Evolutionary conservation across 1,284 basidiomycete species (phyloP).

Genomic region (Ganoderma sp.): DNA sequence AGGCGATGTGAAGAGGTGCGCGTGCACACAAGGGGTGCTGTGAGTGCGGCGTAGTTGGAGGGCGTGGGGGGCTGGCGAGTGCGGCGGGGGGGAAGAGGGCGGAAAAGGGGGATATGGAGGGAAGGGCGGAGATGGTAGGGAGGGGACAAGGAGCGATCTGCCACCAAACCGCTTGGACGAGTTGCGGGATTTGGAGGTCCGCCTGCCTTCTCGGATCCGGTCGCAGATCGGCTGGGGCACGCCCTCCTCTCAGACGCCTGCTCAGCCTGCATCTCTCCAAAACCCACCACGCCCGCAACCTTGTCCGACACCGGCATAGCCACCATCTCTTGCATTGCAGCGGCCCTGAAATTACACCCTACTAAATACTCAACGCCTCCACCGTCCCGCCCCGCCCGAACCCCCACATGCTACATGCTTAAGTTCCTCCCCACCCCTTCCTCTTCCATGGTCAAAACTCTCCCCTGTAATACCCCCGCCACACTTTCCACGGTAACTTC

Average conservation of each 20-base stretch:
- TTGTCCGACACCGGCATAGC: constrained; percentile 15
- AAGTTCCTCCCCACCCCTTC: background rate
- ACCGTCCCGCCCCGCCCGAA: constrained; percentile 16
- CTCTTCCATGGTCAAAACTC: constrained; percentile 50
- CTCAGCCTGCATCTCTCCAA: background rate
- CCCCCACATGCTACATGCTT: background rate
- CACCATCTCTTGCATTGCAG: constrained; percentile 16
- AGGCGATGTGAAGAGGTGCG: constrained; percentile 8
- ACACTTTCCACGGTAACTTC: constrained; percentile 87
- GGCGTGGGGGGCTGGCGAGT: background rate
- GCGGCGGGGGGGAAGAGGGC: constrained; percentile 10
- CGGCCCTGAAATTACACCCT: background rate
- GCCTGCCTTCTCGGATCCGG: constrained; percentile 29
- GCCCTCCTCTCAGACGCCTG: constrained; percentile 22
- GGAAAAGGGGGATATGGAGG: constrained; percentile 10
- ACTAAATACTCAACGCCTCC: constrained; percentile 6
- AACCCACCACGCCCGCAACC: constrained; percentile 1
- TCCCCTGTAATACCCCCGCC: constrained; percentile 72
- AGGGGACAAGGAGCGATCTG: constrained; percentile 30
- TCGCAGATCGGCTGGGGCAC: constrained; percentile 28
- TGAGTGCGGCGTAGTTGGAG: background rate
- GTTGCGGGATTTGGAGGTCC: constrained; percentile 12
- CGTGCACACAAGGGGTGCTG: constrained; percentile 2
- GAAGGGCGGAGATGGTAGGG: constrained; percentile 23
- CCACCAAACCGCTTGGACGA: constrained; percentile 27